Conservation (phyloP, 495 filamentous ascomycete genomes). For the Platismatia glauca region DNA sequence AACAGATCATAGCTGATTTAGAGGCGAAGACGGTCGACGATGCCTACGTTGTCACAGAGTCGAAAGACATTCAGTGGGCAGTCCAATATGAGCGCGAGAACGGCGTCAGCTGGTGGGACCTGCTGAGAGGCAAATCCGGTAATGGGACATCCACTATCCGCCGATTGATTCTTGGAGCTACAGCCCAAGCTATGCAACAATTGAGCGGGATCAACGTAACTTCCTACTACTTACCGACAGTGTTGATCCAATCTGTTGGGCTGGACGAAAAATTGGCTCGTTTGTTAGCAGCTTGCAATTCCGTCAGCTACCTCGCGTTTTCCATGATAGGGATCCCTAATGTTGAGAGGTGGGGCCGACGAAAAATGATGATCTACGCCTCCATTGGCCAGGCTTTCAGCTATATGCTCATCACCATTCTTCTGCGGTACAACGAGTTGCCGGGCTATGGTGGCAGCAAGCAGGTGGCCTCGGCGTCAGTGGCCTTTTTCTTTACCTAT, state of each 20-base stretch:
- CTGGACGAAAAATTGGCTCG: slow-evolving; percentile 39
- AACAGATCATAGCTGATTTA: slow-evolving; percentile 41
- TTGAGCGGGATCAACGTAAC: slow-evolving; percentile 41
- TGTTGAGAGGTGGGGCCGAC: slow-evolving; percentile 43
- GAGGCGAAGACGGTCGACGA: slow-evolving; percentile 38
- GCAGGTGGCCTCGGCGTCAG: slow-evolving; percentile 34
- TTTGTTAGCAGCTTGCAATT: slow-evolving; percentile 43
- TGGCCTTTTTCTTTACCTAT: slow-evolving; percentile 48
- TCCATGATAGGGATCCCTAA: slow-evolving; percentile 36
- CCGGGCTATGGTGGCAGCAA: slow-evolving; percentile 24
- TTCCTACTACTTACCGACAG: slow-evolving; percentile 28
- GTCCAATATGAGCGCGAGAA: slow-evolving; percentile 43
- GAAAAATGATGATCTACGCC: slow-evolving; percentile 46
- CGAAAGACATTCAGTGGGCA: slow-evolving; percentile 41
- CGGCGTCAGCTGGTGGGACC: slow-evolving; percentile 38
- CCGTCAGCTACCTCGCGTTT: slow-evolving; percentile 43
- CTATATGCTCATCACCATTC: slow-evolving; percentile 49
- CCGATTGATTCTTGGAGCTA: slow-evolving; percentile 41
- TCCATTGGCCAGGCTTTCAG: slow-evolving; percentile 38
- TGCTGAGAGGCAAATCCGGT: slow-evolving; percentile 34
- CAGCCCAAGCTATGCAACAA: slow-evolving; percentile 48
- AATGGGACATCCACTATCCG: slow-evolving; percentile 40
- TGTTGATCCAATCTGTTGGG: slow-evolving; percentile 43
- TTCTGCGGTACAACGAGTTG: slow-evolving; percentile 39
- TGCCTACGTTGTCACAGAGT: slow-evolving; percentile 38